Evolutionary conservation across 345 rosid genomes (phyloP).

Genomic region (Lenwebbia sp.): DNA sequence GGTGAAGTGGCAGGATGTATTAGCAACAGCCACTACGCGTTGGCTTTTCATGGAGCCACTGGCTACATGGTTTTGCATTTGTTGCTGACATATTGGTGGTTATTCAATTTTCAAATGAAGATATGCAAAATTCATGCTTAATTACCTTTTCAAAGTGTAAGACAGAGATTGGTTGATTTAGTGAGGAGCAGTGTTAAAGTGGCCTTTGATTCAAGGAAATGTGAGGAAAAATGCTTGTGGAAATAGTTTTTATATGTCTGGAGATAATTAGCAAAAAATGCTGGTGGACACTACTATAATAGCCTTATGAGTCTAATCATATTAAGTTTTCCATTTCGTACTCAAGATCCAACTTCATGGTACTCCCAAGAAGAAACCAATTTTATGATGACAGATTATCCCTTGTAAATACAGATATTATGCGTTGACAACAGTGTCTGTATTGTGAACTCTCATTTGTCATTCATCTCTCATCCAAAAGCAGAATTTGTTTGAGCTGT

Average conservation of each 20-base stretch:
- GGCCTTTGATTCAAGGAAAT: neutral
- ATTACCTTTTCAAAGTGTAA: neutral
- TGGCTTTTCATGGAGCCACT: neutral
- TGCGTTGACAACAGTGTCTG: neutral
- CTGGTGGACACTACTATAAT: neutral
- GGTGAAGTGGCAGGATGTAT: neutral
- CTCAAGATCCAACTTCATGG: neutral
- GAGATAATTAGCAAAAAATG: neutral
- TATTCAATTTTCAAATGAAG: neutral
- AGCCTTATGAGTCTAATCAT: neutral
- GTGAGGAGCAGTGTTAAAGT: neutral
- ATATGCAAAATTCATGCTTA: neutral
- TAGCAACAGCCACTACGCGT: neutral
- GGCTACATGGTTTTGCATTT: neutral
- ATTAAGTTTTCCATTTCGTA: neutral
- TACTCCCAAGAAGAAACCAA: neutral
- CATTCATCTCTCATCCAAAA: neutral
- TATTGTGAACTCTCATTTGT: neutral
- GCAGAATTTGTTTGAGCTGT: neutral
- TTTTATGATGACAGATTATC: neutral
- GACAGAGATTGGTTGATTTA: neutral
- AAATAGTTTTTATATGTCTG: neutral
- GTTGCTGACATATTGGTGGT: neutral
- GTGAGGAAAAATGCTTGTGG: neutral
- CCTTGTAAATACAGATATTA: neutral